Evolutionary conservation across 2,329 filamentous ascomycete genomes (phyloP).

Genomic region (Teratosphaeria gauchensis): DNA sequence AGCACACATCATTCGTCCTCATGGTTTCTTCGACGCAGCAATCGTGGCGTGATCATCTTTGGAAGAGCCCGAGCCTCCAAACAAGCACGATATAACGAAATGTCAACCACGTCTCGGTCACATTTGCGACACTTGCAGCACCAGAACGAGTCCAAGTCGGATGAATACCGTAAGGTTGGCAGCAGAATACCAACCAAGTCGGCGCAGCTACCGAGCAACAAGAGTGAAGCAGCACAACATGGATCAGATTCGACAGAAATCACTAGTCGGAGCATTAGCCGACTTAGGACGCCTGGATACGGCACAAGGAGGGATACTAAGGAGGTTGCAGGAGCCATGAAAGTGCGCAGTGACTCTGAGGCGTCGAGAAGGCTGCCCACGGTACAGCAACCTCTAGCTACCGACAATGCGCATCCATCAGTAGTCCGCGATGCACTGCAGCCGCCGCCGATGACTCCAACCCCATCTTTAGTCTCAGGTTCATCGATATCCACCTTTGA

Average conservation of each 20-base stretch:
- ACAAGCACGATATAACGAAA: constrained; percentile 3
- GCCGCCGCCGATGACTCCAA: constrained; percentile 24
- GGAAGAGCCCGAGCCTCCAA: not conserved
- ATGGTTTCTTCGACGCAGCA: constrained; percentile 4
- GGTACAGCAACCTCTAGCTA: not conserved
- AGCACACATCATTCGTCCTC: constrained; percentile 3
- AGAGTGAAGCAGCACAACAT: constrained; percentile 14
- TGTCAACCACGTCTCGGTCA: constrained; percentile 10
- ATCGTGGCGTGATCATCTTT: not conserved
- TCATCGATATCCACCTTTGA: constrained; percentile 39
- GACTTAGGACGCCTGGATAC: constrained; percentile 6
- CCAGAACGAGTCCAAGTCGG: not conserved
- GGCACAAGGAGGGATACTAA: constrained; percentile 1
- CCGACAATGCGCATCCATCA: not conserved
- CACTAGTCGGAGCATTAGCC: constrained; percentile 11
- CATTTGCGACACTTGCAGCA: constrained; percentile 4
- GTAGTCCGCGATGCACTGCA: constrained; percentile 2
- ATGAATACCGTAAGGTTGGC: constrained; percentile 3
- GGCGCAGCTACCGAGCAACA: constrained; percentile 1
- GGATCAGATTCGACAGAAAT: constrained; percentile 17
- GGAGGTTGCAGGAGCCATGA: not conserved
- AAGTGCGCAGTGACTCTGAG: not conserved
- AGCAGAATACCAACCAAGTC: constrained; percentile 17
- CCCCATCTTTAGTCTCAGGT: constrained; percentile 40
- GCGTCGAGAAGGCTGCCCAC: not conserved